Percentiles rank a stretch among this genome's conserved stretches.
Conservation (phyloP, 257 asterid species). For the Gentiana dahurica region DNA sequence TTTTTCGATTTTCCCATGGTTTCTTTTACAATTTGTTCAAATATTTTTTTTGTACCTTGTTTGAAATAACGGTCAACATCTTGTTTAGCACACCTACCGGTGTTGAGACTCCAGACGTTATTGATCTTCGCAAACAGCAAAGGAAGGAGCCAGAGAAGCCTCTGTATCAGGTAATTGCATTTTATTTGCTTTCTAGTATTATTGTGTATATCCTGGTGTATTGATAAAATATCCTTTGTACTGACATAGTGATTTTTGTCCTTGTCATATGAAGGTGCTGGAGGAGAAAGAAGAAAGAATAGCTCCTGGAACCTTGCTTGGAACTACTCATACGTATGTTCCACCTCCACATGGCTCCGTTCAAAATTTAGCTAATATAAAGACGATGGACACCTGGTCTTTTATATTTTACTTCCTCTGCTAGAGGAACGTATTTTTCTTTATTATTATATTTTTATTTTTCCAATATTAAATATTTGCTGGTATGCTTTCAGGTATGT, state of each 20-base stretch:
- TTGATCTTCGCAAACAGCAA: constrained; percentile 97
- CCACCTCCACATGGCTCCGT: constrained; percentile 5
- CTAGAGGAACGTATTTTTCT: not conserved
- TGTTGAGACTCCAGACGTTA: constrained; percentile 95
- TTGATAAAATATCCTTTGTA: not conserved
- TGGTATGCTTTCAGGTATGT: constrained; percentile 48
- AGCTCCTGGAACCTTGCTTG: constrained; percentile 75
- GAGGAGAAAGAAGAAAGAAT: constrained; percentile 88
- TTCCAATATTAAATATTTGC: not conserved
- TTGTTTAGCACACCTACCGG: constrained; percentile 85
- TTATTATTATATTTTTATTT: constrained; percentile 8
- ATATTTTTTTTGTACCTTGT: constrained; percentile 1
- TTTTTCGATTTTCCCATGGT: not conserved
- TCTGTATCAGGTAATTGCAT: constrained; percentile 60
- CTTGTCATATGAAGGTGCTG: constrained; percentile 47
- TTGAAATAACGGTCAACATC: constrained; percentile 14
- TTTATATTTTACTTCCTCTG: not conserved
- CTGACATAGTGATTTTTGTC: constrained; percentile 8
- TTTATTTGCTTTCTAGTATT: not conserved
- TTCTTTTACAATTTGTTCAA: not conserved
- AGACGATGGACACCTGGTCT: too few species aligned
- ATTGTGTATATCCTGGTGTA: not conserved
- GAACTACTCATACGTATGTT: constrained; percentile 73
- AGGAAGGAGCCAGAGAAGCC: constrained; percentile 97
- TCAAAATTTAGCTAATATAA: not conserved